Evolutionary conservation across 2,329 filamentous ascomycete genomes (phyloP).

Genomic region (Basipetospora chlamydospora): DNA sequence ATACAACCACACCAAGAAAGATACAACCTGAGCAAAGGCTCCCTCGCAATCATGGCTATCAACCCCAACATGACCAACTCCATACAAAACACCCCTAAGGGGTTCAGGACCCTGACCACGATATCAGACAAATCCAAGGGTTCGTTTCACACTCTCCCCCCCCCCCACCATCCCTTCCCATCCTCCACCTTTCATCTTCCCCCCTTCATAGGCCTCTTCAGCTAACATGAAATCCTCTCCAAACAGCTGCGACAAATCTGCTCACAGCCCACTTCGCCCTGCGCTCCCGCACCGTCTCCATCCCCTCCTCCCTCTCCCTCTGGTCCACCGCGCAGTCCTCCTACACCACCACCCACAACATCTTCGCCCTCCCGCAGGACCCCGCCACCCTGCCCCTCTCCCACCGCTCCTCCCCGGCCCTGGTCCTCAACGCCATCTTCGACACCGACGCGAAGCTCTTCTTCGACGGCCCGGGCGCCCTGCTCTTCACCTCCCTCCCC

Average conservation of each 20-base stretch:
- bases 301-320: slow-evolving; percentile 9
- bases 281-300: slow-evolving; percentile 11
- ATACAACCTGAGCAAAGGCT: no score
- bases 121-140: slow-evolving; percentile 1
- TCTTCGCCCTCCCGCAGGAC: slow-evolving; percentile 11
- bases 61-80: no score
- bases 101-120: no score
- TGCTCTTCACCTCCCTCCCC: slow-evolving; percentile 16
- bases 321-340: slow-evolving; percentile 3
- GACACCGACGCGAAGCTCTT: slow-evolving; percentile 17
- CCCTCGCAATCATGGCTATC: no score
- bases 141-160: neutral
- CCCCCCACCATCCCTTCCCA: neutral
- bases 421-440: slow-evolving; percentile 18
- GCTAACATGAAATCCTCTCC: neutral
- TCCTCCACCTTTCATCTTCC: neutral
- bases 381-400: slow-evolving; percentile 10
- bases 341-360: slow-evolving; percentile 6
- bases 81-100: no score
- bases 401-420: slow-evolving; percentile 7
- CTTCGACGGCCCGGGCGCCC: slow-evolving; percentile 14
- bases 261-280: slow-evolving; percentile 7
- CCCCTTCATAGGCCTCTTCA: no score
- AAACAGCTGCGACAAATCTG: slow-evolving; percentile 1
- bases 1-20: no score